These are phyloP conservation scores for Lepidopterella palustris DNA, from an alignment of 495 filamentous ascomycete genomes.

Conservation along the genomic window DNA sequence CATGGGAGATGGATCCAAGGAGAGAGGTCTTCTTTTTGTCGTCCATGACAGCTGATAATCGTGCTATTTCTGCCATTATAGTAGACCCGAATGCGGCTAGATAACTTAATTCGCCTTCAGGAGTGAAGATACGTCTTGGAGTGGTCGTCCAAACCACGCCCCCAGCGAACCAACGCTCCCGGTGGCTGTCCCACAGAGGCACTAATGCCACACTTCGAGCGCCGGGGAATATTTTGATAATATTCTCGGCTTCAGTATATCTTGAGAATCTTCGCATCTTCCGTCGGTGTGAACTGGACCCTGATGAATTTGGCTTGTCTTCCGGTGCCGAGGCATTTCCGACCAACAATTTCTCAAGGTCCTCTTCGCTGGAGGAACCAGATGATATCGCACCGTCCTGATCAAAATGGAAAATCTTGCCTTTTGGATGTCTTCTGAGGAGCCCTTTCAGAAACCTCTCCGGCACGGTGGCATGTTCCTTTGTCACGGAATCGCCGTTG, in stretches of 20 bases:
- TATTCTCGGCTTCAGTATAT: neutral
- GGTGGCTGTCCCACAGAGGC: conserved; percentile 4
- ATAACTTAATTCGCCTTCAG: conserved; percentile 38
- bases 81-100: conserved; percentile 4
- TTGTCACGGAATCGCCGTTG: neutral
- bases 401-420: conserved; percentile 41
- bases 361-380: conserved; percentile 1
- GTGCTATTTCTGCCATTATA: conserved; percentile 5
- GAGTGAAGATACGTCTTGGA: conserved; percentile 39
- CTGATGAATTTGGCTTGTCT: neutral
- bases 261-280: conserved; percentile 26
- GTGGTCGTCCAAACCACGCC: neutral
- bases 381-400: conserved; percentile 33
- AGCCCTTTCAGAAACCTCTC: conserved; percentile 37
- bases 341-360: conserved; percentile 3
- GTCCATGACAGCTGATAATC: conserved; percentile 17
- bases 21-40: conserved; percentile 6
- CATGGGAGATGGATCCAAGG: neutral
- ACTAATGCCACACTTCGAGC: conserved; percentile 2
- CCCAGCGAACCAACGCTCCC: conserved; percentile 1
- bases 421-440: conserved; percentile 37
- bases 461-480: conserved; percentile 12
- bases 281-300: neutral
- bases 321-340: neutral
- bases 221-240: conserved; percentile 1